Conservation (phyloP, 805 yeast genomes). For the Candida mattraensis region DNA sequence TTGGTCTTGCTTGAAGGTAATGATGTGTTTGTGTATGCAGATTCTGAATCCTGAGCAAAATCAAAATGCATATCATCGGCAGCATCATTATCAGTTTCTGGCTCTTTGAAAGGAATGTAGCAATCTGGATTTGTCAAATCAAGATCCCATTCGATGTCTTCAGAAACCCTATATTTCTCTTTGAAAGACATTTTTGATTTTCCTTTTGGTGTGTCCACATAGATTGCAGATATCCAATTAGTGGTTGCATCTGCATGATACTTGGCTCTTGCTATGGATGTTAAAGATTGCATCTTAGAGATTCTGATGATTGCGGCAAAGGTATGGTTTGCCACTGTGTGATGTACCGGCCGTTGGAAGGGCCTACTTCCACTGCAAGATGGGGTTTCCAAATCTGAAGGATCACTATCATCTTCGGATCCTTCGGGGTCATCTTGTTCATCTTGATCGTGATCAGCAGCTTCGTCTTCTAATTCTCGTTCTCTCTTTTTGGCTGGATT, state of each 20-base stretch:
- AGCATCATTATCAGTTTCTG: conserved; percentile 6
- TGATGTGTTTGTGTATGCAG: conserved; percentile 14
- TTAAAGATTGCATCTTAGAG: conserved; percentile 38
- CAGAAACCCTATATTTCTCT: conserved; percentile 42
- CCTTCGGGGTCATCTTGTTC: conserved; percentile 29
- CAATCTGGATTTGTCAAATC: conserved; percentile 40
- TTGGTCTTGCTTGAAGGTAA: conserved; percentile 13
- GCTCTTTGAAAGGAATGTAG: conserved; percentile 32
- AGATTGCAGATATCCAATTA: conserved; percentile 41
- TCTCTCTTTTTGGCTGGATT: conserved; percentile 33
- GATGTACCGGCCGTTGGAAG: conserved; percentile 15
- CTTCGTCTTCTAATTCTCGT: conserved; percentile 18
- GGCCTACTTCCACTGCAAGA: conserved; percentile 1
- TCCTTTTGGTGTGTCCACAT: conserved; percentile 40
- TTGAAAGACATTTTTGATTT: conserved; percentile 41
- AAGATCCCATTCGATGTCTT: conserved; percentile 43
- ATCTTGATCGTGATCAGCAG: conserved; percentile 23
- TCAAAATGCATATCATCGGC: conserved; percentile 21
- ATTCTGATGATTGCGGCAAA: conserved; percentile 52
- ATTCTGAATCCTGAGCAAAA: conserved; percentile 20
- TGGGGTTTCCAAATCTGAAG: conserved; percentile 15
- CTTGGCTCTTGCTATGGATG: conserved; percentile 38
- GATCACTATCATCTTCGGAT: conserved; percentile 25
- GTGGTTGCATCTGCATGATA: conserved; percentile 44
- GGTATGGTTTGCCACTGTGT: conserved; percentile 42